Evolutionary conservation across 2,329 filamentous ascomycete species (phyloP), one percentile per base, ranked within the genome.

Genomic region (Fusarium decemcellulare): DNA sequence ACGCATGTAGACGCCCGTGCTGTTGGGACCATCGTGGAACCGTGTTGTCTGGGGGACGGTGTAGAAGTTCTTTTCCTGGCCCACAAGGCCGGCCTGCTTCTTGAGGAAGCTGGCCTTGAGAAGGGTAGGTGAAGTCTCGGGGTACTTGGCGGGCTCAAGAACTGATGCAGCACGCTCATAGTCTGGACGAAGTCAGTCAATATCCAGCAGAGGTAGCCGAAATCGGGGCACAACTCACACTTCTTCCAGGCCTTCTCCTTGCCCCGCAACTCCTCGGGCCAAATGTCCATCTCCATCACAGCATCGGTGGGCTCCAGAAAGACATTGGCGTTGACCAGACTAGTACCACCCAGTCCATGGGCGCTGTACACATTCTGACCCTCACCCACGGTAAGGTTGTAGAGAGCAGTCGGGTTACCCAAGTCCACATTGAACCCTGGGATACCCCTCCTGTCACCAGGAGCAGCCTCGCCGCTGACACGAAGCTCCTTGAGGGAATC

Each of bases 281-380:
- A 92, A 9, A 82, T 78, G 3, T 83, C 80, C 77, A 88, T 81
- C 2, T 77, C 74, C 59, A 92, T 76, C 0, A 87, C 87, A 5
- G 82, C 81, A 14, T 85, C 75, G 59, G 91, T 88, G 4, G 88
- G 86, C 68, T 87, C 83, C 15, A 92, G 79, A 70, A 90, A 92
- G 2, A 92, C 87, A 72, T 92, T 92, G 10, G 90, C 89, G 66
- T 92, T 92, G 42, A 92, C 84, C 30, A 92, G 76, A 74, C 88
- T 91, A 2, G 89, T 90, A 10, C 90, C 90, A 11, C 90, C 90
- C 32, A 92, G 86, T 2, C 89, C 88, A 76, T 89, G 89, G 39
- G 83, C 84, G n/a, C 88, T 84, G 32, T 90, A 80, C 0, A 87
- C 87, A 76, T 90, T 90, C 71, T 92, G 88, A 1, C 89, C 90